Conservation (phyloP, 140 eudicot species). For the Stevia rebaudiana region DNA sequence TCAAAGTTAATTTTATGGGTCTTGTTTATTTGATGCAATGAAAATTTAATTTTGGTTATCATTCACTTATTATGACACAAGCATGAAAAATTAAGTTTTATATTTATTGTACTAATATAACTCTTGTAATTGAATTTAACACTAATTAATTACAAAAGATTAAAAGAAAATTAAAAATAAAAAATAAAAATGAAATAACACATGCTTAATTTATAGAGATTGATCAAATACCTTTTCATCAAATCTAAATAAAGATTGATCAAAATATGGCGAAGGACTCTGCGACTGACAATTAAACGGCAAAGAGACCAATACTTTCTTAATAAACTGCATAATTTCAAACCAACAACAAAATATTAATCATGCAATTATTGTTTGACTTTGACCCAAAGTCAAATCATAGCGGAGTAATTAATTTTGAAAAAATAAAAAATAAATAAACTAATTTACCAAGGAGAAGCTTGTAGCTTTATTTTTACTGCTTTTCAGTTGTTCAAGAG, state of each 20-base stretch:
- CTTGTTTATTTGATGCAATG: background rate
- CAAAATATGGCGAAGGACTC: constrained; percentile 98
- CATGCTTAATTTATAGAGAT: no score
- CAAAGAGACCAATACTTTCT: constrained; percentile 79
- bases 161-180: background rate
- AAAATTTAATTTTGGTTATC: no score
- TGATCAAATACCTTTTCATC: constrained; percentile 99
- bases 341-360: background rate
- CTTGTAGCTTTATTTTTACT: constrained; percentile 74
- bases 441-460: constrained; percentile 56
- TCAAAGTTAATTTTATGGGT: background rate
- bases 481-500: constrained; percentile 72
- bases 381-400: constrained; percentile 11
- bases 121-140: background rate
- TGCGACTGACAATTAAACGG: constrained; percentile 91
- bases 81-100: background rate
- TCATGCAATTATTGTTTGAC: background rate
- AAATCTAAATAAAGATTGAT: constrained; percentile 84
- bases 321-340: constrained; percentile 72
- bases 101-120: background rate
- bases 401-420: background rate
- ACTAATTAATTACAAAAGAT: background rate
- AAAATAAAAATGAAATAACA: background rate
- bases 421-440: background rate
- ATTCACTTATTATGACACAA: no score